Conservation (phyloP, 1,284 basidiomycete genomes). For the Sutorius eximius region DNA sequence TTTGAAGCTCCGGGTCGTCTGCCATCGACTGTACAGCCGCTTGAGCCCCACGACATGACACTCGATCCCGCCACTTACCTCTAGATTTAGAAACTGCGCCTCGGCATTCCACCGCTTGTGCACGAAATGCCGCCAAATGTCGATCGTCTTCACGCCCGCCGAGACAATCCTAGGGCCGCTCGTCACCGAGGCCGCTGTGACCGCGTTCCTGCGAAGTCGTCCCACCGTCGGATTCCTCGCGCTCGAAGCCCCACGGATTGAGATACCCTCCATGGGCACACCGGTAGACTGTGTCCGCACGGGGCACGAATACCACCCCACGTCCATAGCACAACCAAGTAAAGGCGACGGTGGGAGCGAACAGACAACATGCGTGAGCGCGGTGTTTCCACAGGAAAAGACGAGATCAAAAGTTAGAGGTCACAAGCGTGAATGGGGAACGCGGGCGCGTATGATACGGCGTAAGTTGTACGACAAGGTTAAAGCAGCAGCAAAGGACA, state of each 20-base stretch:
- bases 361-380: constrained; percentile 42
- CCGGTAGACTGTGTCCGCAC: constrained; percentile 34
- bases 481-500: constrained; percentile 11
- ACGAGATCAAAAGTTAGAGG: constrained; percentile 34
- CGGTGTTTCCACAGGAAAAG: constrained; percentile 35
- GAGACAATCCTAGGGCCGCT: constrained; percentile 16
- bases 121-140: constrained; percentile 71
- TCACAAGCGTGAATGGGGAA: constrained; percentile 19
- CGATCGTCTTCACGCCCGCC: constrained; percentile 44
- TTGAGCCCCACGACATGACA: background rate
- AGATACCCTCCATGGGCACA: constrained; percentile 29
- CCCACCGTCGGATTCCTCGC: constrained; percentile 41
- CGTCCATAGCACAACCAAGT: constrained; percentile 24
- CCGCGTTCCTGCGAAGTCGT: constrained; percentile 57
- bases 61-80: constrained; percentile 47
- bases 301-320: constrained; percentile 32
- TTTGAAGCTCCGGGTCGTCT: constrained; percentile 71
- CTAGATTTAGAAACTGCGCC: constrained; percentile 73
- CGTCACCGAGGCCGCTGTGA: constrained; percentile 33
- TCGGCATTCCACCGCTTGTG: constrained; percentile 68
- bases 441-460: constrained; percentile 8
- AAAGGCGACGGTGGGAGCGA: constrained; percentile 27
- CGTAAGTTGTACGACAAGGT: constrained; percentile 17
- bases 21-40: constrained; percentile 43
- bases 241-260: constrained; percentile 36